Conservation (phyloP, 1,284 basidiomycete species). For the Fomes fomentarius region DNA sequence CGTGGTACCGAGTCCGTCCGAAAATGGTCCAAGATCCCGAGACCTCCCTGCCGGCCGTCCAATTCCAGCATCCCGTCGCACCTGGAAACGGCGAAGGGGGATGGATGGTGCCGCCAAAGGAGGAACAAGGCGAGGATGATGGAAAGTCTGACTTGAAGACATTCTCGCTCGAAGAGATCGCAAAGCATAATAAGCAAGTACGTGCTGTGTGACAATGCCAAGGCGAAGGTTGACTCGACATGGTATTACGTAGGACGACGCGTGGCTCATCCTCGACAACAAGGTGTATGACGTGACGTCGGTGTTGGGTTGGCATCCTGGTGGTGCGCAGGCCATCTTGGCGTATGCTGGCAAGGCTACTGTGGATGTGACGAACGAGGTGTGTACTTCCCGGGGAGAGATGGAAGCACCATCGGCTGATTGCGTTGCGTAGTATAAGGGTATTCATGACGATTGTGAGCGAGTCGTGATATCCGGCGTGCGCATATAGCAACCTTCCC, state of each 20-base stretch:
- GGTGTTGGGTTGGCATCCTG: conserved; percentile 28
- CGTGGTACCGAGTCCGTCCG: conserved; percentile 29
- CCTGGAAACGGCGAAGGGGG: conserved; percentile 22
- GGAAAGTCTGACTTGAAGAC: neutral
- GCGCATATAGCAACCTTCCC: neutral
- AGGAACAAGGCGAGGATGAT: neutral
- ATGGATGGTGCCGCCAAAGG: conserved; percentile 25
- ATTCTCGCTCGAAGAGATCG: conserved; percentile 26
- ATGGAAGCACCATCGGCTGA: neutral
- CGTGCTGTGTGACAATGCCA: neutral
- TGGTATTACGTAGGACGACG: conserved; percentile 23
- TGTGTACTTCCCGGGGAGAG: neutral
- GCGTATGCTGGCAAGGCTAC: conserved; percentile 29
- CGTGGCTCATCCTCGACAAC: conserved; percentile 31
- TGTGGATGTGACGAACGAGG: conserved; percentile 26
- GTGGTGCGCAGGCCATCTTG: conserved; percentile 25
- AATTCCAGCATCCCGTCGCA: conserved; percentile 28
- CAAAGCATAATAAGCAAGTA: conserved; percentile 26
- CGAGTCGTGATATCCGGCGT: neutral
- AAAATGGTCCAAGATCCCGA: conserved; percentile 9
- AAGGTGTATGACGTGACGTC: conserved; percentile 31
- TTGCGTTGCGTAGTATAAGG: conserved; percentile 19
- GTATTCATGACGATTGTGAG: conserved; percentile 28
- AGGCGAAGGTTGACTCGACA: neutral
- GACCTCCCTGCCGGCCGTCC: conserved; percentile 9